phyloP scores from a whole-genome alignment of 306 rosid genomes.

The Trichosanthes truncata region DNA sequence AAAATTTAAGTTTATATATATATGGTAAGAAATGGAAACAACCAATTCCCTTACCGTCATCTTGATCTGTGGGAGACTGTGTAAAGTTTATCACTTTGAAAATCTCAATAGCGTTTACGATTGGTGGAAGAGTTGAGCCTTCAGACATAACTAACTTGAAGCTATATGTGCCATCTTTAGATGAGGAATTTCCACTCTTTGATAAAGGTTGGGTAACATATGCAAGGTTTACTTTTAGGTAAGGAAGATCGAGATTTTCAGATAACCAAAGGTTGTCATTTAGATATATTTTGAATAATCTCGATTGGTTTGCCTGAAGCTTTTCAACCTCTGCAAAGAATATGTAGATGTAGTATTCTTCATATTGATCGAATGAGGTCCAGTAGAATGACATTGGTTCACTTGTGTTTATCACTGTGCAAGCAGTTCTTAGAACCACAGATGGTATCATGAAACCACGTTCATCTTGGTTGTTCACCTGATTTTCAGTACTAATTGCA shows the following conservation, averaged over 20 bases:
- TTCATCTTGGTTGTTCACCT: not conserved
- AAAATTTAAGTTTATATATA: not conserved
- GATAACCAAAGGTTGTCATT: not conserved
- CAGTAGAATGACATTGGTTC: not conserved
- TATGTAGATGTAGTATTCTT: not conserved
- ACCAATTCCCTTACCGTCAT: not conserved
- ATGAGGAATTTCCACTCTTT: not conserved
- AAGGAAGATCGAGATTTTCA: not conserved
- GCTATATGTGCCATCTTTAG: not conserved
- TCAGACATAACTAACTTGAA: not conserved
- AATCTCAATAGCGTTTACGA: no score
- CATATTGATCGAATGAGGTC: not conserved
- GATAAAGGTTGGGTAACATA: not conserved
- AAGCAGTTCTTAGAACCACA: not conserved
- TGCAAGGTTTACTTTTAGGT: not conserved
- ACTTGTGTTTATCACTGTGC: not conserved
- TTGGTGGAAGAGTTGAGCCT: no score
- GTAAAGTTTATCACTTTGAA: not conserved
- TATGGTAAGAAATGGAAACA: not conserved
- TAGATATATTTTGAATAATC: not conserved
- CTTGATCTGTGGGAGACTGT: not conserved
- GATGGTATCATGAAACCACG: not conserved
- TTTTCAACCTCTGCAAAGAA: slow-evolving; percentile 20
- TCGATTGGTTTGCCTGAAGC: not conserved
- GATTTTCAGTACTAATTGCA: not conserved